Evolutionary conservation across 352 stramenopile genomes (phyloP), one percentile per base, ranked within the genome.

Genomic region (Phytophthora ohioensis): DNA sequence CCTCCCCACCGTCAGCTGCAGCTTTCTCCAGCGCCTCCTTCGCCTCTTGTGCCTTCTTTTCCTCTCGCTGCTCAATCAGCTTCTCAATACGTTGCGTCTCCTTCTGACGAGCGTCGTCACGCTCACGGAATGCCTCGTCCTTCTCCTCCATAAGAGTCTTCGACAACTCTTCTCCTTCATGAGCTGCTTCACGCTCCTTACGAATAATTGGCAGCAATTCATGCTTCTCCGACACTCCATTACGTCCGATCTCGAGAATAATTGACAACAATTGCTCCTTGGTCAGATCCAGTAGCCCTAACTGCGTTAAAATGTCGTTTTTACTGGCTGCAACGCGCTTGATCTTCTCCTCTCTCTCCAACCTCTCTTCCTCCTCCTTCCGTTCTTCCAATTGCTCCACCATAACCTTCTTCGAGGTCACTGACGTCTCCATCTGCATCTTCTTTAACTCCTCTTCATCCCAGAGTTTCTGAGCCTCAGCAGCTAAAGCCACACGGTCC

Each of bases 221-320:
- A 45, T 89, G 78, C 53, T 86, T 91, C 11, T 45, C 67, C 17
- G 75, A 71, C 2, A 90, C 47, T 1, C 60, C 60, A 41, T 80
- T 72, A 0, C 75, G 76, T 63, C 69, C 72, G 8, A 94, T 64
- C 46, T 93, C 85, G n/a, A 93, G 12, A 32, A 95, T 68, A 52
- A 94, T 73, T 8, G 75, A 79, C 11, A 72, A 57, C 4, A 95
- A 66, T 53, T 95, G 84, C 36, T 91, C 84, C 42, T 73, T 69
- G 1, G 78, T 80, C 17, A 95, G 46, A 3, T 91, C 80, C 21
- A 73, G 17, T 35, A 95, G 64, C n/a, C 88, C 88, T 2, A 95
- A 67, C 48, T 86, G 75, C n/a, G 57, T 54, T 36, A 88, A 43
- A 38, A 92, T 79, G 7, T 81, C 66, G 2, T 74, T 57, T 58